A percentile compares a stretch with the other conserved stretches of the same genome.
Conservation (phyloP, 2,329 filamentous ascomycete species). For the Paecilomyces dactylethromorphus region DNA sequence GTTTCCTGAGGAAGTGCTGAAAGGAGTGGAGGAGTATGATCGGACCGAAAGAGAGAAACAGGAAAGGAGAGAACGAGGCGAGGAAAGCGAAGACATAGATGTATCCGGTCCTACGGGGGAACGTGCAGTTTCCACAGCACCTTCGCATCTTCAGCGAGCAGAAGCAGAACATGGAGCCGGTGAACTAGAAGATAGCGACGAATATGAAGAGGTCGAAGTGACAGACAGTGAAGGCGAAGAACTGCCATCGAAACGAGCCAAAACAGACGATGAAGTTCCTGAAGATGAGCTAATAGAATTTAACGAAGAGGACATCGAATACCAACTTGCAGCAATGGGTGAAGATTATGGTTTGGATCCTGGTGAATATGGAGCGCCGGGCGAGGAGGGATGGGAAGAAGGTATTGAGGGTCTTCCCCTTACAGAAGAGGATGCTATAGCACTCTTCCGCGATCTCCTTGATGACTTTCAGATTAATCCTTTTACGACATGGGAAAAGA, state of each 20-base stretch:
- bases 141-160: constrained; percentile 7
- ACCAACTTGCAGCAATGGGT: constrained; percentile 84
- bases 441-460: constrained; percentile 78
- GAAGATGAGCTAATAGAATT: constrained; percentile 62
- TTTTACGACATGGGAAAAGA: constrained; percentile 84
- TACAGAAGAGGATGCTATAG: constrained; percentile 67
- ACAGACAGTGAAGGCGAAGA: constrained; percentile 52
- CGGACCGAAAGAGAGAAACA: constrained; percentile 63
- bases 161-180: constrained; percentile 21
- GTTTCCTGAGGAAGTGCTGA: constrained; percentile 80
- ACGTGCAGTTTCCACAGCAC: constrained; percentile 3
- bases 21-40: constrained; percentile 63
- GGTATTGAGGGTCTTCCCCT: constrained; percentile 64
- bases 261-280: constrained; percentile 42
- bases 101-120: constrained; percentile 11
- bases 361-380: constrained; percentile 64
- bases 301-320: constrained; percentile 89
- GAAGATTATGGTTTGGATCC: constrained; percentile 73
- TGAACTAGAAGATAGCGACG: constrained; percentile 53
- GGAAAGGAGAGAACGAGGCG: constrained; percentile 45
- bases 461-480: constrained; percentile 77
- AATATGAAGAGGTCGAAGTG: constrained; percentile 74
- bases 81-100: constrained; percentile 16
- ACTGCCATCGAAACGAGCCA: constrained; percentile 46
- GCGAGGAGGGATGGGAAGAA: constrained; percentile 56